Percentiles rank a stretch among this genome's conserved stretches.
These are phyloP conservation scores for Discostella stelligeroides DNA, from an alignment of 108 stramenopile genomes.

Conservation along the genomic window DNA sequence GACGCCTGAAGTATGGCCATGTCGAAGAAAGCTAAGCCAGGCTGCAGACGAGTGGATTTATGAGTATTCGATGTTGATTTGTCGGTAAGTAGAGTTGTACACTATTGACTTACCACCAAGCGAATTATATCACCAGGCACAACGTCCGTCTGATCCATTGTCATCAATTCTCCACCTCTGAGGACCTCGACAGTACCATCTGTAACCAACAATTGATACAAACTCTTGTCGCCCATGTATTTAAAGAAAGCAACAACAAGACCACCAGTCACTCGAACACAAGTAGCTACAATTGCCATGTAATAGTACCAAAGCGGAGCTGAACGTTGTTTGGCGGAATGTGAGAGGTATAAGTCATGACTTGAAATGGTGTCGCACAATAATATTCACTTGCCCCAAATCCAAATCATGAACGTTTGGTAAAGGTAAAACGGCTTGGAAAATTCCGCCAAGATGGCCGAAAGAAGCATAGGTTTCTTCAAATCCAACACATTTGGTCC, in stretches of 20 bases:
- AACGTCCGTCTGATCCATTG: conserved; percentile 48
- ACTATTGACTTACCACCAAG: conserved; percentile 1
- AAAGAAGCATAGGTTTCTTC: conserved; percentile 47
- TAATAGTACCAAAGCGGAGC: conserved; percentile 52
- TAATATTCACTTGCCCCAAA: conserved; percentile 7
- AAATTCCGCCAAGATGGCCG: conserved; percentile 52
- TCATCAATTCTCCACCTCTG: conserved; percentile 47
- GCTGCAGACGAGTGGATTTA: neutral
- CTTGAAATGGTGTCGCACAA: no score
- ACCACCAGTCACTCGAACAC: conserved; percentile 51
- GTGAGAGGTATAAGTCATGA: neutral
- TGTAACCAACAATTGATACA: conserved; percentile 51
- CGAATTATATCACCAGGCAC: conserved; percentile 66
- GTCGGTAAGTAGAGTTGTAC: no score
- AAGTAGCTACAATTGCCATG: conserved; percentile 54
- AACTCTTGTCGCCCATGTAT: conserved; percentile 47
- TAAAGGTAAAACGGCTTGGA: conserved; percentile 67
- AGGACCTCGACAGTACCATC: conserved; percentile 54
- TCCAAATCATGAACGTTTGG: conserved; percentile 73
- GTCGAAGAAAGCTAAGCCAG: conserved; percentile 58
- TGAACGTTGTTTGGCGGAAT: no score
- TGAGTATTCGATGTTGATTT: neutral
- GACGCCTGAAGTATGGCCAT: conserved; percentile 52
- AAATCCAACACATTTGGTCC: conserved; percentile 58
- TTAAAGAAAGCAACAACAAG: conserved; percentile 51